Base-by-base conservation (phyloP, 208 protist genomes). In the Vickermania ingenoplastis region DNA sequence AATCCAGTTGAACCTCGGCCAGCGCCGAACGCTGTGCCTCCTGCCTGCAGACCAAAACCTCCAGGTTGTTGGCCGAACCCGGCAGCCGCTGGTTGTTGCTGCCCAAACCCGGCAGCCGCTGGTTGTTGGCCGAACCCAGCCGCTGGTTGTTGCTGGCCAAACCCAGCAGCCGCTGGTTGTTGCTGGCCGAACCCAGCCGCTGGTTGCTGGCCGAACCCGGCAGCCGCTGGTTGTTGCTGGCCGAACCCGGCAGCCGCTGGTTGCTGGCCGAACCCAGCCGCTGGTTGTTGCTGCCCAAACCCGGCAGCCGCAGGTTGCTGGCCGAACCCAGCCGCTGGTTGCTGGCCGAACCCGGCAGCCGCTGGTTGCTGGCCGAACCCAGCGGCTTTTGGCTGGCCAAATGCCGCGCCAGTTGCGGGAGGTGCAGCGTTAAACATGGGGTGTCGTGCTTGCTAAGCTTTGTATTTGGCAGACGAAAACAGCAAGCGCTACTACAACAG, bases 101-200 rank as follows among this genome's bases (percentile, higher is more conserved):
- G 59, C 48, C 69, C 67, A 57, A 74, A 65, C 62, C 64, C 27
- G 31, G 56, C 29, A 49, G 65, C 61, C 41, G 41, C 53, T 31
- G 50, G 26, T 51, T 65, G 69, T 54, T 81, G 75, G 7, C 75
- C 75, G 52, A 81, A 81, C n/a, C 66, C 75, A 27, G 7, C 27
- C 23, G 53, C 56, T 26, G 57, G 31, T 17, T 60, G 31, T 4
- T 17, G 67, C 45, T 82, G 75, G 23, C 71, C 71, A 61, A 82
- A 81, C 3, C 70, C 70, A n/a, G 48, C 61, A 50, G 65, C 23
- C 22, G 31, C 56, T 22, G 14, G 58, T 59, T 61, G 63, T 22
- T 30, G 3, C 48, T 59, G 58, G 53, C 57, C 57, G 36, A 64
- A 64, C 14, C 63, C 70, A n/a, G 26, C 54, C 30, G 60, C 36